Conservation (phyloP, 2,329 filamentous ascomycete genomes). For the Tolypocladium sp. region DNA sequence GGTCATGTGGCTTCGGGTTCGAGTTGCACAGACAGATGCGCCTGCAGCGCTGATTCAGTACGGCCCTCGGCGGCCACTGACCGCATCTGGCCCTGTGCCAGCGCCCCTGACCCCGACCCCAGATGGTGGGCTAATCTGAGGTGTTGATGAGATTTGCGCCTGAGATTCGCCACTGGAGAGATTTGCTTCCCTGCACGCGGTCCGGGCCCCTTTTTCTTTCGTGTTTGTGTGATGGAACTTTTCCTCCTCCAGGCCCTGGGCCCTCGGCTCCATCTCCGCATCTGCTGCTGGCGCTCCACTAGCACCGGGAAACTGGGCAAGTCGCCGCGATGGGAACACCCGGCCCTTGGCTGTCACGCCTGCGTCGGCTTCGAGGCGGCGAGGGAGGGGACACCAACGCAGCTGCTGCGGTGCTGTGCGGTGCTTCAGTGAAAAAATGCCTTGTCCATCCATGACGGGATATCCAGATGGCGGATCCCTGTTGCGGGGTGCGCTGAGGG, state of each 20-base stretch:
- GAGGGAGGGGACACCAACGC: neutral
- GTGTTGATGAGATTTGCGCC: neutral
- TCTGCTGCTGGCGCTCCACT: neutral
- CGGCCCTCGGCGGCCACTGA: neutral
- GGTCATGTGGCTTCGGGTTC: neutral
- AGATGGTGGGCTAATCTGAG: neutral
- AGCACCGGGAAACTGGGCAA: neutral
- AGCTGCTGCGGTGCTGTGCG: neutral
- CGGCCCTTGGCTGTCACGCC: neutral
- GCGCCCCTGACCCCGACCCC: neutral
- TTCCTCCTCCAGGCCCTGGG: neutral
- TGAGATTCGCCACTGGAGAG: neutral
- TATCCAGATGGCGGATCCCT: slow-evolving; percentile 14
- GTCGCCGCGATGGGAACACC: neutral
- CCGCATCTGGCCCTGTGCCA: neutral
- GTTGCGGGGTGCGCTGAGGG: neutral
- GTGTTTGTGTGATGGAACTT: too few species aligned
- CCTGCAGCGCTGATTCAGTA: neutral
- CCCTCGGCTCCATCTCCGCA: neutral
- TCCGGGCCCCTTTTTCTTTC: neutral
- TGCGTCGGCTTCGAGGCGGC: neutral
- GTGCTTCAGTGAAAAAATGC: neutral
- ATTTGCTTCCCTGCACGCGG: neutral
- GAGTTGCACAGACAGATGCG: neutral
- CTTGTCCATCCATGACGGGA: neutral